These are phyloP conservation scores for Apiotrichum porosum DNA, from an alignment of 1,284 basidiomycete genomes.

Conservation along the genomic window DNA sequence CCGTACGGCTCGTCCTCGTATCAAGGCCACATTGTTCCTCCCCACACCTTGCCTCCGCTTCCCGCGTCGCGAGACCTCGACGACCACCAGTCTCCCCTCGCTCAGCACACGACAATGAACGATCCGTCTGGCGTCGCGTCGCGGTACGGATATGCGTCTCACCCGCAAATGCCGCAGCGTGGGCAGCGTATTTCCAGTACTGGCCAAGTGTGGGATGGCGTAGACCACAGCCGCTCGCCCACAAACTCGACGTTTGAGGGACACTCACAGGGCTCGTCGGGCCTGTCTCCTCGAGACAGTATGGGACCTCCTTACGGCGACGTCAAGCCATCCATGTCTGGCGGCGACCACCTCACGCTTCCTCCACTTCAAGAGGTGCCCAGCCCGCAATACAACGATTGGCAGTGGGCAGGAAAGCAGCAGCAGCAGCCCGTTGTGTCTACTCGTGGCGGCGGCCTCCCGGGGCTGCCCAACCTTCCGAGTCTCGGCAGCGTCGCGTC, in stretches of 20 bases:
- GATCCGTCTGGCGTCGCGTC: background rate
- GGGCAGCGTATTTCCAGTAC: background rate
- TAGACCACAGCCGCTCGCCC: constrained; percentile 7
- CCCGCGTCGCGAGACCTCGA: constrained; percentile 4
- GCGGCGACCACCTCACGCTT: constrained; percentile 3
- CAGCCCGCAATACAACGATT: constrained; percentile 5
- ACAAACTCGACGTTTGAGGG: constrained; percentile 7
- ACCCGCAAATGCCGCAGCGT: background rate
- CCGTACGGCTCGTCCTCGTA: background rate
- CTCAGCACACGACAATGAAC: background rate
- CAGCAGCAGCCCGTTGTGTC: background rate
- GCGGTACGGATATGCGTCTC: background rate
- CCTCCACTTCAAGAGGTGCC: constrained; percentile 13
- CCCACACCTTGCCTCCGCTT: constrained; percentile 2
- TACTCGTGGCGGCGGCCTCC: background rate
- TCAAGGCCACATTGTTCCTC: background rate
- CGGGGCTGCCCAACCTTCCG: constrained; percentile 4
- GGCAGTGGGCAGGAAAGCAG: constrained; percentile 5
- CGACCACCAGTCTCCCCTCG: background rate
- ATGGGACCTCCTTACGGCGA: background rate
- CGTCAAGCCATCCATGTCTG: background rate
- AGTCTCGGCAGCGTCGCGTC: constrained; percentile 9
- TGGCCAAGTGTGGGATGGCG: constrained; percentile 2
- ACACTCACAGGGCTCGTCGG: constrained; percentile 11
- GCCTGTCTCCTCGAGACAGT: constrained; percentile 3